Base-by-base conservation (phyloP, 1,284 basidiomycete species). In the Cerioporus squamosus region DNA sequence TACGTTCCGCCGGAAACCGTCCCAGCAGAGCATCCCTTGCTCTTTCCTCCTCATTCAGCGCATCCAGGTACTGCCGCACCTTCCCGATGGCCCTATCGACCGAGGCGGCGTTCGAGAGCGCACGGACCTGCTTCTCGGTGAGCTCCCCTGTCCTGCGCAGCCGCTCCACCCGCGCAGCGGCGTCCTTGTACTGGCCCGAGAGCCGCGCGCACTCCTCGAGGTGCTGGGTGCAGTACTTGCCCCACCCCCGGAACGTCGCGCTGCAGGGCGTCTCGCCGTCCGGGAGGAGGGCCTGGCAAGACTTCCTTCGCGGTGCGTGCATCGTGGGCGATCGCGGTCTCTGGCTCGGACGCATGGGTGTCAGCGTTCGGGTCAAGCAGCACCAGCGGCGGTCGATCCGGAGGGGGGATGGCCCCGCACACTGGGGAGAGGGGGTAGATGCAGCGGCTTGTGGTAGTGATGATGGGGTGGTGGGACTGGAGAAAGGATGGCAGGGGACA, bases 151-250 rank as follows among this genome's bases (percentile, higher is more conserved):
- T 38, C 5, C 47, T 44, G 31, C 53, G 49, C 23, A 52, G 50
- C 20, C 51, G 53, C 33, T 60, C 59, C 22, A 50, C 49, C 18
- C 59, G 59, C 33, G 53, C 54, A 3, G 53, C 53, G 15, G 50
- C 59, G 39, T 55, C 59, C 51, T 55, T 55, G 46, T 47, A 47
- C 42, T 36, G 38, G 31, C 59, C 53, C 5, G 45, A 23, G 22
- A 60, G 24, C n/a, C 46, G 51, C 9, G 57, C 53, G 50, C 48
- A 55, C 42, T 60, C 53, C 15, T 56, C 54, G 40, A 56, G 59
- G 50, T 58, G 59, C 18, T 24, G 14, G 4, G 53, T 5, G 45
- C 53, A 53, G 40, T 44, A 55, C 9, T 51, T 44, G 45, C 53
- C 51, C 59, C 53, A 60, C 15, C 59, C 54, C 23, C 50, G 53